Evolutionary conservation across 2,329 filamentous ascomycete species (phyloP).

Genomic region (Alternaria longipes): DNA sequence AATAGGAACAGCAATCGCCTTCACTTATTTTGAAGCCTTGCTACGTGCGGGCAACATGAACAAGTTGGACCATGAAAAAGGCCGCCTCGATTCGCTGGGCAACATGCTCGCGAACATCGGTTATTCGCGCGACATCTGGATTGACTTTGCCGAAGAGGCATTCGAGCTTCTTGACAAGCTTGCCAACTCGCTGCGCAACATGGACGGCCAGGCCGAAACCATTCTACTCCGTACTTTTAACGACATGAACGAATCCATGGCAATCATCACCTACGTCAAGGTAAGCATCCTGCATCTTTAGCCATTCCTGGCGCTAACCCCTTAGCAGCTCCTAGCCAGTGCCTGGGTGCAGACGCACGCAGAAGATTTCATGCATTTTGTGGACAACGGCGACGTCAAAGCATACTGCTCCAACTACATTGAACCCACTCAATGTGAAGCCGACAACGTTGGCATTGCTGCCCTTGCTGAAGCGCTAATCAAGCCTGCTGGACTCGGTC

Average conservation of each 20-base stretch:
- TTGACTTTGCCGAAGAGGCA: slow-evolving; percentile 84
- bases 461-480: slow-evolving; percentile 81
- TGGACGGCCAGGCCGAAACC: slow-evolving; percentile 62
- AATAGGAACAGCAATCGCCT: slow-evolving; percentile 77
- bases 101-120: slow-evolving; percentile 75
- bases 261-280: slow-evolving; percentile 85
- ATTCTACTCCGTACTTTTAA: slow-evolving; percentile 77
- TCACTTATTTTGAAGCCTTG: slow-evolving; percentile 90
- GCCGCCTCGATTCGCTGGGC: slow-evolving; percentile 75
- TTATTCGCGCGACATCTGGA: slow-evolving; percentile 74
- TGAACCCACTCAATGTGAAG: slow-evolving; percentile 80
- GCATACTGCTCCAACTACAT: slow-evolving; percentile 76
- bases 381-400: slow-evolving; percentile 65
- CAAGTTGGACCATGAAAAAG: slow-evolving; percentile 74
- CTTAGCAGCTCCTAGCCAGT: slow-evolving; percentile 75
- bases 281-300: slow-evolving; percentile 51
- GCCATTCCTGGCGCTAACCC: slow-evolving; percentile 18
- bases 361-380: slow-evolving; percentile 75
- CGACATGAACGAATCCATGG: slow-evolving; percentile 69
- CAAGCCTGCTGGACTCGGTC: slow-evolving; percentile 77
- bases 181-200: slow-evolving; percentile 63
- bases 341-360: slow-evolving; percentile 83
- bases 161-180: slow-evolving; percentile 73
- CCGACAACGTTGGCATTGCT: slow-evolving; percentile 87
- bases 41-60: slow-evolving; percentile 71